Evolutionary conservation across 768 basidiomycete genomes (phyloP).

Genomic region (Lentinula sp.): DNA sequence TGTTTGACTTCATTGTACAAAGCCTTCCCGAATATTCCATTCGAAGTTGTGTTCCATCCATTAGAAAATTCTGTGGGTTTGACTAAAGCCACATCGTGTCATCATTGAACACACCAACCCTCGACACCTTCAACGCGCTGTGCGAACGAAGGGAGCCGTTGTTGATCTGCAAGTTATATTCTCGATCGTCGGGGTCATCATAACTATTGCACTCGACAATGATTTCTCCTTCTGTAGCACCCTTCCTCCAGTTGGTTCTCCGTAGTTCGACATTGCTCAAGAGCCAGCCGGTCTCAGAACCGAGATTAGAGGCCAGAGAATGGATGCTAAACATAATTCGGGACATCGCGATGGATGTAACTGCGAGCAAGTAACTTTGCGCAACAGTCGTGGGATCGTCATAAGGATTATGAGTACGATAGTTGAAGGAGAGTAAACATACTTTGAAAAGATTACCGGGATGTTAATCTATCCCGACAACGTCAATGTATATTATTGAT

Average conservation of each 20-base stretch:
- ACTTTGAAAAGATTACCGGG: constrained; percentile 31
- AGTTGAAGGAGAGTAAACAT: neutral
- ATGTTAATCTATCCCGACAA: constrained; percentile 24
- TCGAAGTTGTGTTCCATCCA: too few relatives aligned
- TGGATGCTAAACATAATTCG: constrained; percentile 34
- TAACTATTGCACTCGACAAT: constrained; percentile 21
- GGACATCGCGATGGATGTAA: constrained; percentile 27
- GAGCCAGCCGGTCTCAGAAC: constrained; percentile 36
- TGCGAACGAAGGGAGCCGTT: neutral
- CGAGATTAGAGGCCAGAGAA: constrained; percentile 33
- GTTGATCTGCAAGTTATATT: neutral
- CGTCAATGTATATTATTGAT: neutral
- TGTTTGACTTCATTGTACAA: too few relatives aligned
- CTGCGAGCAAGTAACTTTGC: constrained; percentile 15
- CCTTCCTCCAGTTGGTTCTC: constrained; percentile 32
- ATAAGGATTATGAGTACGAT: neutral
- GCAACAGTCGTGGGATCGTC: neutral
- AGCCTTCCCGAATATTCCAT: too few relatives aligned
- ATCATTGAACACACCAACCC: constrained; percentile 1
- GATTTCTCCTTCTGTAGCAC: constrained; percentile 30
- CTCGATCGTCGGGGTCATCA: constrained; percentile 5
- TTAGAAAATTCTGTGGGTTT: too few relatives aligned
- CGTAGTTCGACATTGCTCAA: constrained; percentile 39
- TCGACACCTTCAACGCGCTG: neutral
- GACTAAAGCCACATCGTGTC: neutral